Evolutionary conservation across 2,329 filamentous ascomycete species (phyloP), one percentile per base, ranked within the genome.

Genomic region (Paracamarosporium sp.): DNA sequence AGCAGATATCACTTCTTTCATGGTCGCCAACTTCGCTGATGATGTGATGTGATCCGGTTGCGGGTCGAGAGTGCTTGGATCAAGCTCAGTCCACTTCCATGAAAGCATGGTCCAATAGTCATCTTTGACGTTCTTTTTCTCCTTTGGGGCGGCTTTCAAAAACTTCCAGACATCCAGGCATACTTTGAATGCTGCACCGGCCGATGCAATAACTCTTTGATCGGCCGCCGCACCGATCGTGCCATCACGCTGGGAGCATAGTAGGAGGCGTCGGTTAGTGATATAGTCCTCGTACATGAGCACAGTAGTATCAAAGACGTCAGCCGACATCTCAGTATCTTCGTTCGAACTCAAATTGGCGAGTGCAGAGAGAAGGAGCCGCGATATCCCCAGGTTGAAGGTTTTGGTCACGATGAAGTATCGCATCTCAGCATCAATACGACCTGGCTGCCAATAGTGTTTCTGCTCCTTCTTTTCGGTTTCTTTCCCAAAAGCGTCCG

Each of bases 301-400:
- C 12, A 50, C 46, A 0, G 46, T 50, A 7, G 20, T 40, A 35
- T 50, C 46, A 22, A 50, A 50, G 9, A 50, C 46, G 20, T 50
- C 46, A 20, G 46, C 46, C 13, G 46, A 50, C 46, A 50, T 50
- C 20, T 50, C 45, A 9, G 46, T 50, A 15, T 50, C 46, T 12
- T 40, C 33, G 15, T 50, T 50, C 12, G 45, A 48, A 20, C 45
- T 48, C 28, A 48, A 20, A 11, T 38, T 40, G 1, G 46, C 36
- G 13, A 50, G 46, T 5, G 46, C 45, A 5, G 45, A 48, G 7
- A 48, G 30, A 11, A 48, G 20, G 6, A 48, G 45, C 3, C 28
- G 28, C 30, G 45, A 33, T 7, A 48, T 48, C 3, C 45, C 45
- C 17, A 35, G 20, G 17, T 48, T 48, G 28, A 48, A 48, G n/a